Evolutionary conservation across 495 filamentous ascomycete genomes (phyloP), one percentile per base, ranked within the genome.

Genomic region (Neurospora sp.): DNA sequence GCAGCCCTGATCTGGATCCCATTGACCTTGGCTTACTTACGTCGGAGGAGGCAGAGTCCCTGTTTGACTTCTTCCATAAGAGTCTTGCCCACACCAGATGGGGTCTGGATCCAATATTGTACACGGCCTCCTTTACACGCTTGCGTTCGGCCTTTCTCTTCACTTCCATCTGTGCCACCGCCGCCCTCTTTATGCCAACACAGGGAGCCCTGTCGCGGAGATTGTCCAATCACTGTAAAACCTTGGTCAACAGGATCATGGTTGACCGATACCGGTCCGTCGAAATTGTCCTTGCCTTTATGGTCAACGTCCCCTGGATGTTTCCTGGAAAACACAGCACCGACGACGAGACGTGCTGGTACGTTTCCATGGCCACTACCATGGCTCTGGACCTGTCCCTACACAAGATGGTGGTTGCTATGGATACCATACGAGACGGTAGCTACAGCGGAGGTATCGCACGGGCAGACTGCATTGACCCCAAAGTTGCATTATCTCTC

Each of bases 221-320:
- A 53, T 82, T 93, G 9, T 88, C 87, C 0, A 85, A 85, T 70
- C 90, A 92, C 76, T 88, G 88, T 76, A 91, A 89, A 73, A 83
- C 82, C 59, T 85, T 93, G 12, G 90, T 89, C 0, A 85, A 88
- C 69, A 84, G 86, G 27, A 85, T 91, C 35, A 87, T 90, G 44
- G 78, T 82, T 0, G 83, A 88, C 48, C 85, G 90, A 3, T 83
- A 88, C 74, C 86, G 88, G 42, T 93, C 91, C 8, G 89, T 91
- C 9, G 91, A 93, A 77, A 92, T 93, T 71, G 87, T 93, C 6
- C 78, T 93, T 16, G 91, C 89, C 3, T 93, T 92, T 74, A 91
- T 92, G 89, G 86, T 91, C n/a, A 92, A 92, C 75, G 86, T 93
- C 35, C 90, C 91, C 12, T 93, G 91, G 91, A 92, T 93, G 87